Conservation (phyloP, 257 asterid genomes). For the Solanum tarapatanum region DNA sequence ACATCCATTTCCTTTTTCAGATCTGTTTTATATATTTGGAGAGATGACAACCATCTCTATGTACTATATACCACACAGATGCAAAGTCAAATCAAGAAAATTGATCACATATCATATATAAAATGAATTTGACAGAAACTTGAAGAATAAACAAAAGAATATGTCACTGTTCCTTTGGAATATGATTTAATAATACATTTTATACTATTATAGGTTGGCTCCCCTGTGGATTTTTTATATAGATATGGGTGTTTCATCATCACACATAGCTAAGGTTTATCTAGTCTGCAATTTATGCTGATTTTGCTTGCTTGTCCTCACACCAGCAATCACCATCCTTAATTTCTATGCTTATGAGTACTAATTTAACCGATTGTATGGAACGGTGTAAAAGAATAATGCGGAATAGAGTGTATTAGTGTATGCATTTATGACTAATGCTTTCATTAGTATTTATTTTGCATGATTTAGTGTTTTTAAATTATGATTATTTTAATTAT, state of each 20-base stretch:
- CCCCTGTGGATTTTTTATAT: not conserved
- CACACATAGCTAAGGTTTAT: not conserved
- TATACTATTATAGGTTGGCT: not conserved
- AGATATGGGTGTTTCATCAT: not conserved
- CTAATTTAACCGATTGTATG: not conserved
- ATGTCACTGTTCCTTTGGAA: not conserved
- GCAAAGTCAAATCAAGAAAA: not conserved
- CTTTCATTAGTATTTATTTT: too few relatives aligned
- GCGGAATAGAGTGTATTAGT: not conserved
- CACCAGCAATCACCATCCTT: not conserved
- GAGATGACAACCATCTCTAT: not conserved
- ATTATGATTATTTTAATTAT: too few relatives aligned
- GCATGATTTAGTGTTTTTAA: not conserved
- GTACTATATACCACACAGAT: not conserved
- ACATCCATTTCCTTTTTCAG: not conserved
- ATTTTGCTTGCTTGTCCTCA: not conserved
- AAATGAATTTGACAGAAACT: not conserved
- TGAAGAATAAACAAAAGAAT: not conserved
- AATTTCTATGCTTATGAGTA: not conserved
- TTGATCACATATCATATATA: not conserved
- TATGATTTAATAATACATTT: not conserved
- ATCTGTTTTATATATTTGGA: not conserved
- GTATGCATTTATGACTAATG: not conserved
- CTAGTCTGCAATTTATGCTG: not conserved
- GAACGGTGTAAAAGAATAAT: rapidly evolving